Evolutionary conservation across 2,329 filamentous ascomycete species (phyloP).

Genomic region (Ceratocystis huliohia): DNA sequence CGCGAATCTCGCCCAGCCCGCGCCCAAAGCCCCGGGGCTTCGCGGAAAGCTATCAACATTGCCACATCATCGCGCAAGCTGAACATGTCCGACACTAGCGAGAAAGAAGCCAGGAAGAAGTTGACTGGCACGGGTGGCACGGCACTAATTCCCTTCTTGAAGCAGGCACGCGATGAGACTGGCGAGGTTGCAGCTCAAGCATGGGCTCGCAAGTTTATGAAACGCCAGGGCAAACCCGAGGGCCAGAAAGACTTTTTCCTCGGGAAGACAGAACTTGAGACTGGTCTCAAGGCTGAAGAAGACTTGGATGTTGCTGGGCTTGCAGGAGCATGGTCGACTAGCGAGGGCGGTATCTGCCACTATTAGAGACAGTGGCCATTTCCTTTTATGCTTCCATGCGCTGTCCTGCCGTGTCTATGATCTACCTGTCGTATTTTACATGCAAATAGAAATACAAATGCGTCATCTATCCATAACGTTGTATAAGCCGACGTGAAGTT

Average conservation of each 20-base stretch:
- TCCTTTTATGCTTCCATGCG: not conserved
- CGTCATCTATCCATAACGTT: not conserved
- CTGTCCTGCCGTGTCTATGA: not conserved
- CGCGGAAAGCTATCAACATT: constrained; percentile 44
- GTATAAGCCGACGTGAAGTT: not conserved
- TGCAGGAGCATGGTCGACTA: constrained; percentile 78
- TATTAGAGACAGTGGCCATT: constrained; percentile 30
- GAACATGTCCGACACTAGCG: constrained; percentile 19
- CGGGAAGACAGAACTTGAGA: constrained; percentile 36
- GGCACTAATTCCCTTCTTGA: constrained; percentile 85
- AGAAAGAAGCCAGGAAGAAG: constrained; percentile 18
- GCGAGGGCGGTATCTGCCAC: constrained; percentile 55
- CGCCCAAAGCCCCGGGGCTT: constrained; percentile 44
- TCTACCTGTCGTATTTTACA: not conserved
- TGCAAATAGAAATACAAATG: not conserved
- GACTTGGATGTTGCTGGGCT: constrained; percentile 50
- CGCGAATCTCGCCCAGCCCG: constrained; percentile 57
- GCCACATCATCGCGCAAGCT: constrained; percentile 43
- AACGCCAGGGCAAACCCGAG: constrained; percentile 36
- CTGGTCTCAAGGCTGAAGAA: constrained; percentile 30
- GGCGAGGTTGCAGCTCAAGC: constrained; percentile 71
- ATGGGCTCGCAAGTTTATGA: constrained; percentile 49
- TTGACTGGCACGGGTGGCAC: constrained; percentile 88
- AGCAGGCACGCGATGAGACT: constrained; percentile 93
- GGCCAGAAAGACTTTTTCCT: constrained; percentile 46